Percentiles rank a stretch among this genome's conserved stretches.
These are phyloP conservation scores for Starmerella scarabaei DNA, from an alignment of 805 yeast genomes.

Conservation along the genomic window DNA sequence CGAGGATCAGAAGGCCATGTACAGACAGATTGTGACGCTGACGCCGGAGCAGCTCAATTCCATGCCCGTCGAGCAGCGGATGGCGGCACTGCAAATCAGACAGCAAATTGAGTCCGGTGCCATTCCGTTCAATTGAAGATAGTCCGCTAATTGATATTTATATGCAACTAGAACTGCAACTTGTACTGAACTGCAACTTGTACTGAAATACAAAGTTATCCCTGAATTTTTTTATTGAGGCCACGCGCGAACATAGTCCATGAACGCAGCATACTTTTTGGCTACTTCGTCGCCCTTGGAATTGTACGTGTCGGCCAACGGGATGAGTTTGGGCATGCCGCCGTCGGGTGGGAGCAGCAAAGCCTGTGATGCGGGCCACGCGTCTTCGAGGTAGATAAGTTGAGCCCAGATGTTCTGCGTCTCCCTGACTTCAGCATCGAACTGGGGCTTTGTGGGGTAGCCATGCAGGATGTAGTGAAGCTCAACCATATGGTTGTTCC, in stretches of 20 bases:
- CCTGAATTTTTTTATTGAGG: not conserved
- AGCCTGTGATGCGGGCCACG: conserved; percentile 21
- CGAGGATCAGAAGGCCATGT: conserved; percentile 33
- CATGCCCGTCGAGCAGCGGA: conserved; percentile 41
- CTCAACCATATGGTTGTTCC: conserved; percentile 29
- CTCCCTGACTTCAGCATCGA: conserved; percentile 13
- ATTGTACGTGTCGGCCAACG: not conserved
- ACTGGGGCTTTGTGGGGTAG: conserved; percentile 16
- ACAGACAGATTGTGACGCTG: conserved; percentile 40
- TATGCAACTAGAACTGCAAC: not conserved
- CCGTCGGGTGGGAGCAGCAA: conserved; percentile 4
- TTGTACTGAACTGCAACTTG: not conserved
- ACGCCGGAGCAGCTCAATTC: conserved; percentile 39
- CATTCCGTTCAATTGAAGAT: conserved; percentile 2
- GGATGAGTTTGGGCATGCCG: not conserved
- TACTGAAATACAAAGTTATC: not conserved
- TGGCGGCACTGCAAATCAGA: conserved; percentile 24
- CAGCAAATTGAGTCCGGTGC: conserved; percentile 22
- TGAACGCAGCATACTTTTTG: not conserved
- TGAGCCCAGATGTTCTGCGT: conserved; percentile 23
- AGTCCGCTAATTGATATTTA: not conserved
- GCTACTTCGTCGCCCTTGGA: not conserved
- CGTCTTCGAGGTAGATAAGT: conserved; percentile 22
- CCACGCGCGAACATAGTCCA: not conserved
- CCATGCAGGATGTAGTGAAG: conserved; percentile 24